A percentile compares a stretch with the other conserved stretches of the same genome.
These are phyloP conservation scores for Aspergillus heteromorphus DNA, from an alignment of 495 filamentous ascomycete genomes.

Conservation along the genomic window DNA sequence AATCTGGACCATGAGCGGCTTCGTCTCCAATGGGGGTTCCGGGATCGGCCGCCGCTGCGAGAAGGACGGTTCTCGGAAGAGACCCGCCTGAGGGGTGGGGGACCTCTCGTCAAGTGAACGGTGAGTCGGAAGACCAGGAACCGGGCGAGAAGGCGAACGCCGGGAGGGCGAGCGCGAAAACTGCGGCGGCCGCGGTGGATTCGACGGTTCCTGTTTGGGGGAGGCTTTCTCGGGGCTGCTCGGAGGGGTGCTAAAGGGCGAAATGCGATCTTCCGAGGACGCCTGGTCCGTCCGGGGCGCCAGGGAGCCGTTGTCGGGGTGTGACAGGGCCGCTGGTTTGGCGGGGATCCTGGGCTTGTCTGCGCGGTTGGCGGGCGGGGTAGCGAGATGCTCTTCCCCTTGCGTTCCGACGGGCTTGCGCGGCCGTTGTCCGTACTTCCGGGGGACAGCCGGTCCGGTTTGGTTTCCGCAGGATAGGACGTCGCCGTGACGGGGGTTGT, in stretches of 20 bases:
- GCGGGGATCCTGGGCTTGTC: conserved; percentile 71
- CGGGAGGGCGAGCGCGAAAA: conserved; percentile 13
- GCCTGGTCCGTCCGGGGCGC: conserved; percentile 30
- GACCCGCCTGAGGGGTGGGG: conserved; percentile 11
- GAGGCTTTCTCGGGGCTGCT: conserved; percentile 61
- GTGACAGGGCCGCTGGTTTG: conserved; percentile 36
- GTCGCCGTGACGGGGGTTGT: conserved; percentile 42
- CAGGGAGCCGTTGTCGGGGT: conserved; percentile 25
- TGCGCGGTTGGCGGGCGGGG: conserved; percentile 72
- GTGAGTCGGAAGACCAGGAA: conserved; percentile 19
- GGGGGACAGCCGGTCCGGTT: conserved; percentile 43
- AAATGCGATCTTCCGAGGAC: conserved; percentile 53
- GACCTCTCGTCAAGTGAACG: conserved; percentile 28
- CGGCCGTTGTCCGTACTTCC: conserved; percentile 27
- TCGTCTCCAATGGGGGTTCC: conserved; percentile 26
- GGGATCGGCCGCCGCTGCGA: conserved; percentile 20
- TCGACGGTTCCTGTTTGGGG: conserved; percentile 13
- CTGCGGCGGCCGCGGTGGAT: conserved; percentile 8
- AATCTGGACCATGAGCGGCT: conserved; percentile 34
- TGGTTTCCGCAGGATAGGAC: conserved; percentile 48
- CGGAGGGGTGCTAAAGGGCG: conserved; percentile 88
- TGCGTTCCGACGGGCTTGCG: conserved; percentile 24
- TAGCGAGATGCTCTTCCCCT: conserved; percentile 35
- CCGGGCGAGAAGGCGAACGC: conserved; percentile 6
- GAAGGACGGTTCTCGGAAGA: conserved; percentile 26